Percentiles rank a stretch among this genome's conserved stretches.
phyloP scores from a whole-genome alignment of 1,284 basidiomycete species.

The Trichosporon faecale region DNA sequence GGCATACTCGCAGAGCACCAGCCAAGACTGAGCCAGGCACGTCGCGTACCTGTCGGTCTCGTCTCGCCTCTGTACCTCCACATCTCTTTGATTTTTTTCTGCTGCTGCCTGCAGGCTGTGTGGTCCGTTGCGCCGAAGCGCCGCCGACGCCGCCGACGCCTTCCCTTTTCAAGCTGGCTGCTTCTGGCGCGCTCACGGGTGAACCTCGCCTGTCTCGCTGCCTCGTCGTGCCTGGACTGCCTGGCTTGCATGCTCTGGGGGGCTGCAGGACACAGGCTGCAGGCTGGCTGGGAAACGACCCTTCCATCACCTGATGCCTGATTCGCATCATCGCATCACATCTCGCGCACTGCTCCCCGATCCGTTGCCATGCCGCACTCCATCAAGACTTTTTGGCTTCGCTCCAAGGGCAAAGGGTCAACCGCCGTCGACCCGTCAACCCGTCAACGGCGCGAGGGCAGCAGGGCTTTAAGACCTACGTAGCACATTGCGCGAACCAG shows the following conservation, averaged over 20 bases:
- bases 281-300: neutral
- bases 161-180: neutral
- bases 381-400: neutral
- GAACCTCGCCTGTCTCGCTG: neutral
- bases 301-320: neutral
- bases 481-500: neutral
- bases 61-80: neutral
- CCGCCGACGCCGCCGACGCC: conserved; percentile 2
- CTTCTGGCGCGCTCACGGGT: neutral
- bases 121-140: conserved; percentile 3
- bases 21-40: neutral
- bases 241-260: neutral
- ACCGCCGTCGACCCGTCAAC: neutral
- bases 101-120: too few relatives aligned
- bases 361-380: neutral
- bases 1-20: neutral
- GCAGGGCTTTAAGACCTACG: neutral
- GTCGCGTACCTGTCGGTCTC: conserved; percentile 5
- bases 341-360: neutral
- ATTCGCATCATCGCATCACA: conserved; percentile 2
- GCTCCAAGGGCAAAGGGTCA: neutral
- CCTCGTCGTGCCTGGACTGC: neutral
- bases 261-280: neutral
- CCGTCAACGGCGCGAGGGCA: neutral
- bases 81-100: neutral